Evolutionary conservation across 2,329 filamentous ascomycete species (phyloP), one percentile per base, ranked within the genome.

Genomic region (Triangularia setosa): DNA sequence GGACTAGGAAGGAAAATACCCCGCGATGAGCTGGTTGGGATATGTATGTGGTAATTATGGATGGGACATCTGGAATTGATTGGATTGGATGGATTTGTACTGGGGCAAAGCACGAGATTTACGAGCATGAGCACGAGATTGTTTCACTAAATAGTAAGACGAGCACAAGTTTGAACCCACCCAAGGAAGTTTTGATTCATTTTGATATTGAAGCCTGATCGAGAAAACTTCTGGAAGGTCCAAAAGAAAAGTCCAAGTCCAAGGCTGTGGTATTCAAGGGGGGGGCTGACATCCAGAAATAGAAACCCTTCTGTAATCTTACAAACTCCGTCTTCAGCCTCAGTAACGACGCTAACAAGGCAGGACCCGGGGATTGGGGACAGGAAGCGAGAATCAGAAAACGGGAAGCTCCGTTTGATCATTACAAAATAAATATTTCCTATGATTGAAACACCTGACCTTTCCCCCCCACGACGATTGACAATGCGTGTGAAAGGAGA

Each of bases 241-340:
- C 3, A 55, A 55, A 55, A 28, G 30, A 57, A 57, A 30, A 28
- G 12, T 21, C 21, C 8, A n/a, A n/a, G n/a, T n/a, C n/a, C 23
- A 25, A 40, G n/a, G 40, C 24, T 24, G 40, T 9, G 40, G 53
- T 60, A 60, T 52, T 60, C 58, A 53, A 35, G 58, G 58, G 58
- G 58, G 35, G 24, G 16, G 35, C 30, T 59, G 33, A 27, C 14
- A 21, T n/a, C 58, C 27, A 44, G 44, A 53, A 59, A 60, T 60
- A 60, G 58, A 52, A 60, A 14, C 40, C n/a, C 48, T 59, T 59
- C 33, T 23, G 40, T n/a, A 60, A 60, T 52, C 27, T 35, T 33
- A 27, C 58, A 53, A 33, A 28, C 58, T 60, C 58, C 40, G 58
- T 33, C 58, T 53, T 60, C 40, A 48, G 40, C 40, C 40, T 48